Conservation (phyloP, 2,329 filamentous ascomycete species). For the Hypoxylon sp. region DNA sequence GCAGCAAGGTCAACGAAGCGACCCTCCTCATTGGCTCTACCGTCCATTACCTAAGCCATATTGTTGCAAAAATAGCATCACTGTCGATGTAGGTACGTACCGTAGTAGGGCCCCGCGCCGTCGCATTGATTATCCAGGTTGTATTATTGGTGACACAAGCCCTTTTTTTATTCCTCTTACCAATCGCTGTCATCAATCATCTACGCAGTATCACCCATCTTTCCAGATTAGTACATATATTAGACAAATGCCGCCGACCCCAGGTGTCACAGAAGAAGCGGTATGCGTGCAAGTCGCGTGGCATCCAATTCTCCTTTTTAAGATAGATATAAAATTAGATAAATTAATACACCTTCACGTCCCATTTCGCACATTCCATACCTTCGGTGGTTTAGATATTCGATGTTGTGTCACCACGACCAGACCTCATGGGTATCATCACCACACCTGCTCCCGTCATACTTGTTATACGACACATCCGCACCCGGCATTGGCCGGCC, state of each 20-base stretch:
- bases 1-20: background rate
- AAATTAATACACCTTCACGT: background rate
- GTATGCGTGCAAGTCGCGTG: conserved; percentile 19
- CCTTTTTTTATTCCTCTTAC: conserved; percentile 14
- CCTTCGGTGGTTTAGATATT: background rate
- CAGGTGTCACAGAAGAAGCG: conserved; percentile 19
- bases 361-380: background rate
- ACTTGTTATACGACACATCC: conserved; percentile 18
- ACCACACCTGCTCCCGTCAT: conserved; percentile 3
- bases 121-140: background rate
- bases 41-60: background rate
- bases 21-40: background rate
- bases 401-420: background rate
- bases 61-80: conserved; percentile 36
- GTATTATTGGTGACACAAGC: conserved; percentile 7
- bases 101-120: conserved; percentile 1
- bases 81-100: conserved; percentile 7
- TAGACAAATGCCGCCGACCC: background rate
- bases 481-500: conserved; percentile 17
- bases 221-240: conserved; percentile 7
- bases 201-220: conserved; percentile 1
- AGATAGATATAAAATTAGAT: conserved; percentile 12
- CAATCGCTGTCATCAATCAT: conserved; percentile 7
- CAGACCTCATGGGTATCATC: background rate
- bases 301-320: conserved; percentile 5